Evolutionary conservation across 2,329 filamentous ascomycete species (phyloP).

Genomic region (Calonectria fujianensis): DNA sequence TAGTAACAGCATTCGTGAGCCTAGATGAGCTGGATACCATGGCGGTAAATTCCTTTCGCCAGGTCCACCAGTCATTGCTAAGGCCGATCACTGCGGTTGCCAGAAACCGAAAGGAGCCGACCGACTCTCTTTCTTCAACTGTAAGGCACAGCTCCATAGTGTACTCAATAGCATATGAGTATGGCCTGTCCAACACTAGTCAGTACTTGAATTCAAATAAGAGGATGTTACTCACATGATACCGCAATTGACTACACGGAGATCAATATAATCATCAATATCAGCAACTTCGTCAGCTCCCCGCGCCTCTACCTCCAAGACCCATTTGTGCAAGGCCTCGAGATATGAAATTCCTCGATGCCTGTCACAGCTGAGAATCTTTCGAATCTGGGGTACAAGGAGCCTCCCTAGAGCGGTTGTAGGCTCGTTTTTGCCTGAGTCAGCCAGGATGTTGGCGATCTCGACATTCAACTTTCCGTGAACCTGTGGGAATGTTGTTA

Average conservation of each 20-base stretch:
- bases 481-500: not conserved
- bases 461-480: constrained; percentile 5
- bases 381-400: constrained; percentile 6
- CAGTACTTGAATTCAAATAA: not conserved
- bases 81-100: not conserved
- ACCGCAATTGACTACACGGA: not conserved
- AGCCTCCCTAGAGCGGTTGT: not conserved
- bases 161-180: constrained; percentile 1
- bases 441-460: not conserved
- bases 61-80: constrained; percentile 15
- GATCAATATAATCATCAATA: constrained; percentile 8
- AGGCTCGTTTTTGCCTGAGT: not conserved
- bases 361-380: not conserved
- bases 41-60: not conserved
- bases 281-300: not conserved
- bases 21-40: not conserved
- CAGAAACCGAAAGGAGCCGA: not conserved
- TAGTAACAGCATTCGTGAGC: constrained; percentile 5
- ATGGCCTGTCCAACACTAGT: not conserved
- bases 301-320: not conserved
- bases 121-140: not conserved
- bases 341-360: not conserved
- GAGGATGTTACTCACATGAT: not conserved
- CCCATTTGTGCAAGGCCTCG: not conserved
- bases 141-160: constrained; percentile 1